Evolutionary conservation across 2,329 filamentous ascomycete genomes (phyloP).

Genomic region (Beauveria caledonica): DNA sequence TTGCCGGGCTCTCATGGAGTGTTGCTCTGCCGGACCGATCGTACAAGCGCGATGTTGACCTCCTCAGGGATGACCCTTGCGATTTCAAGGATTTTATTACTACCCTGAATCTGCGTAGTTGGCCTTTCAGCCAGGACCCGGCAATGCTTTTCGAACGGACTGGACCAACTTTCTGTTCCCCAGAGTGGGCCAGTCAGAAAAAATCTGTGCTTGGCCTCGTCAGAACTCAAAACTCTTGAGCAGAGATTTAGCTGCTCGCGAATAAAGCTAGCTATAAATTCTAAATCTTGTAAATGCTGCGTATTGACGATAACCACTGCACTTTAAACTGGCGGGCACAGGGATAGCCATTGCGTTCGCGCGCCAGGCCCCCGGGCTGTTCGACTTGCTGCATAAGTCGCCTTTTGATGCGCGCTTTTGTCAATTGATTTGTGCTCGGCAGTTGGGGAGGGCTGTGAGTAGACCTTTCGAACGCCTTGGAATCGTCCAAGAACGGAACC

Average conservation of each 20-base stretch:
- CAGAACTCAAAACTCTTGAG: slow-evolving; percentile 68
- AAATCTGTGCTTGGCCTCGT: slow-evolving; percentile 78
- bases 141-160: slow-evolving; percentile 77
- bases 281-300: slow-evolving; percentile 65
- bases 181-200: slow-evolving; percentile 84
- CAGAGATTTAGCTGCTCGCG: slow-evolving; percentile 78
- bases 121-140: slow-evolving; percentile 31
- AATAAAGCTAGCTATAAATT: slow-evolving; percentile 71
- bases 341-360: slow-evolving; percentile 70
- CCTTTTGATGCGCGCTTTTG: slow-evolving; percentile 66
- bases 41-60: neutral
- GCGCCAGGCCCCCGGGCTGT: slow-evolving; percentile 69
- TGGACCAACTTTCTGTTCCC: slow-evolving; percentile 85
- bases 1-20: neutral
- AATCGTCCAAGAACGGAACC: slow-evolving; percentile 52
- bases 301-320: slow-evolving; percentile 77
- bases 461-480: slow-evolving; percentile 68
- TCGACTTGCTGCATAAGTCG: slow-evolving; percentile 84
- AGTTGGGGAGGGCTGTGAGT: slow-evolving; percentile 74
- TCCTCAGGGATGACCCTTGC: neutral
- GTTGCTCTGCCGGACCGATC: neutral
- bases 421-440: slow-evolving; percentile 78
- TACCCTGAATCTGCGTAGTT: slow-evolving; percentile 63
- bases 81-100: neutral
- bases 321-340: slow-evolving; percentile 79